Evolutionary conservation across 2,329 filamentous ascomycete species (phyloP), one percentile per base, ranked within the genome.

Genomic region (Neoascochyta sp.): DNA sequence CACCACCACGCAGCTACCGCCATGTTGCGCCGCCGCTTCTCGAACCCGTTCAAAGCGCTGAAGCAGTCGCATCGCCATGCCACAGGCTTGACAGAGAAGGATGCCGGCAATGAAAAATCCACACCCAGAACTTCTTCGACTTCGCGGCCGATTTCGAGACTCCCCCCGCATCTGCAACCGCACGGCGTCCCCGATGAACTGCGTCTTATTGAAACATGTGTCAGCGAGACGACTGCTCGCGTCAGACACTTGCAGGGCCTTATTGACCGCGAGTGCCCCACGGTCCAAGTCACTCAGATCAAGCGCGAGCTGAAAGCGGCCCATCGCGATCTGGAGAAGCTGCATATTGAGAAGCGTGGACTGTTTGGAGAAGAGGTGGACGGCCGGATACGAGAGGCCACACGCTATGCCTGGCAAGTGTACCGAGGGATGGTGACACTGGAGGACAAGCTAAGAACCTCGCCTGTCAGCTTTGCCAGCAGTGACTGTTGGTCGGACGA

Each of bases 321-420:
- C 10, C 45, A 53, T 22, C 34, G 43, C 9, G 34, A 39, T 5
- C 15, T 56, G n/a, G 52, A 56, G 14, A 50, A 41, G 20, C 24
- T 54, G 6, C 29, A 44, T n/a, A 29, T 36, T 5, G 32, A 41
- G 9, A 25, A 23, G n/a, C 38, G 38, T 22, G 27, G 25, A 3
- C 32, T 27, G 9, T 24, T 38, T 13, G 45, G 37, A 5, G 29
- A 17, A 4, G 38, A 38, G n/a, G 29, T 32, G 2, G 38, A 45
- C 13, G 14, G 22, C 4, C 30, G 34, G 29, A 28, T 50, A 4
- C 29, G 28, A 13, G 39, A 45, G 7, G 34, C 40, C 1, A 47
- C 32, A 15, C 34, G 37, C n/a, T 30, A 44, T 31, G 41, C 46
- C 5, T 52, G 52, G 48, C 41, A 43, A 19, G 31, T 39, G 12